These are phyloP conservation scores for Tetrahymena elliotti DNA, from an alignment of 73 alveolate genomes.

Conservation along the genomic window DNA sequence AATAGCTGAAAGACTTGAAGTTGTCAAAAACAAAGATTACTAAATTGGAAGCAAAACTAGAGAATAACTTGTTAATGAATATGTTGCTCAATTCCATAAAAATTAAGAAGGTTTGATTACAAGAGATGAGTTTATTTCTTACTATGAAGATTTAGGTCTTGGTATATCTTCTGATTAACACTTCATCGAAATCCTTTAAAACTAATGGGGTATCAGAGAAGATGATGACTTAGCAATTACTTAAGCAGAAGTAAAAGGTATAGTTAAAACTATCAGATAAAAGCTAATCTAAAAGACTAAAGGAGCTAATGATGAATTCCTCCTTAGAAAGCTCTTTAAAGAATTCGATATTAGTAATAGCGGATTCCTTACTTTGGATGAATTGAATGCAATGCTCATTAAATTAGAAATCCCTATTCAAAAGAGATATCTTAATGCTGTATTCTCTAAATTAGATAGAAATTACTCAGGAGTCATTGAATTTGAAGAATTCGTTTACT, in stretches of 20 bases:
- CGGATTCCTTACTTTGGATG: constrained; percentile 28
- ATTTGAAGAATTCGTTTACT: constrained; percentile 34
- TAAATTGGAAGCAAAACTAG: not conserved
- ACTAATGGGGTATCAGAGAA: constrained; percentile 29
- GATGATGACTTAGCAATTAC: constrained; percentile 37
- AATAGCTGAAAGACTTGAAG: not conserved
- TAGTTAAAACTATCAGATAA: constrained; percentile 25
- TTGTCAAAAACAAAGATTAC: not conserved
- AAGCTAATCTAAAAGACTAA: constrained; percentile 21
- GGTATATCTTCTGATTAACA: not conserved
- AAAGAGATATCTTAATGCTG: constrained; percentile 10
- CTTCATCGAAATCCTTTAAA: not conserved
- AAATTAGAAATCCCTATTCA: constrained; percentile 10
- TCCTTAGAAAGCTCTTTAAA: constrained; percentile 25
- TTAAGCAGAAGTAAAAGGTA: constrained; percentile 16
- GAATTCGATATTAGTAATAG: constrained; percentile 8
- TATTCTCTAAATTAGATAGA: constrained; percentile 14
- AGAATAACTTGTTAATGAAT: not conserved
- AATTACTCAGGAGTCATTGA: constrained; percentile 18
- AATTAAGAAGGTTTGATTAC: not conserved
- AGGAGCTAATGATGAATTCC: constrained; percentile 15
- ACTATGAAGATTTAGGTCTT: not conserved
- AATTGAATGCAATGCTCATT: constrained; percentile 19
- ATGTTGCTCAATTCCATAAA: not conserved
- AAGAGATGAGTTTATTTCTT: not conserved